phyloP scores from a whole-genome alignment of 2,329 filamentous ascomycete genomes.

The Pseudogymnoascus sp. region DNA sequence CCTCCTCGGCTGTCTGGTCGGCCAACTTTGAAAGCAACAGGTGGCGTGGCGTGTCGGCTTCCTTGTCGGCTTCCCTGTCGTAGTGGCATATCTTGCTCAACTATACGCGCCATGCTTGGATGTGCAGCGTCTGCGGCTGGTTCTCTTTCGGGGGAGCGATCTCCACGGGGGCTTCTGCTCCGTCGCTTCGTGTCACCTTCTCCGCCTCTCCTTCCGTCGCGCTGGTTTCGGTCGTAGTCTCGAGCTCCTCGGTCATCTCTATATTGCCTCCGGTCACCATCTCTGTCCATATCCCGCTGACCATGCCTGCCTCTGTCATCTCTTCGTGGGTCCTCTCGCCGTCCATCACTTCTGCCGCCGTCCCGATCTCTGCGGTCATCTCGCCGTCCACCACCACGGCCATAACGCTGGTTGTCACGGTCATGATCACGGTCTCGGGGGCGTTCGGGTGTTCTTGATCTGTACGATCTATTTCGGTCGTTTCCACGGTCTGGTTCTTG shows the following conservation, averaged over 20 bases:
- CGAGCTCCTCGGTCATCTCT: slow-evolving; percentile 19
- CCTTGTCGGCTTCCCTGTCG: slow-evolving; percentile 18
- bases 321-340: slow-evolving; percentile 30
- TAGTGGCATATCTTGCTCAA: background rate
- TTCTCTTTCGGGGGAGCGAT: slow-evolving; percentile 7
- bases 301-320: slow-evolving; percentile 26
- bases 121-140: background rate
- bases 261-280: background rate
- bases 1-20: background rate
- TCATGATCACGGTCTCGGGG: slow-evolving; percentile 24
- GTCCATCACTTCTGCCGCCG: slow-evolving; percentile 29
- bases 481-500: slow-evolving; percentile 24
- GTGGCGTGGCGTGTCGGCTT: slow-evolving; percentile 24
- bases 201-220: slow-evolving; percentile 3
- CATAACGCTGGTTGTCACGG: background rate
- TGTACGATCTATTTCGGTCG: slow-evolving; percentile 29
- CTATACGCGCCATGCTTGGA: background rate
- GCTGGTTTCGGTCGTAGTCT: slow-evolving; percentile 21
- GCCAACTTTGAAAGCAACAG: slow-evolving; percentile 27
- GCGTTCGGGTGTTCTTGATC: slow-evolving; percentile 12
- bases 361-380: slow-evolving; percentile 32
- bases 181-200: background rate
- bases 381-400: slow-evolving; percentile 13
- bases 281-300: slow-evolving; percentile 32
- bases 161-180: slow-evolving; percentile 14